Evolutionary conservation across 2,329 filamentous ascomycete species (phyloP), one percentile per base, ranked within the genome.

Genomic region (Thelonectria rubi): DNA sequence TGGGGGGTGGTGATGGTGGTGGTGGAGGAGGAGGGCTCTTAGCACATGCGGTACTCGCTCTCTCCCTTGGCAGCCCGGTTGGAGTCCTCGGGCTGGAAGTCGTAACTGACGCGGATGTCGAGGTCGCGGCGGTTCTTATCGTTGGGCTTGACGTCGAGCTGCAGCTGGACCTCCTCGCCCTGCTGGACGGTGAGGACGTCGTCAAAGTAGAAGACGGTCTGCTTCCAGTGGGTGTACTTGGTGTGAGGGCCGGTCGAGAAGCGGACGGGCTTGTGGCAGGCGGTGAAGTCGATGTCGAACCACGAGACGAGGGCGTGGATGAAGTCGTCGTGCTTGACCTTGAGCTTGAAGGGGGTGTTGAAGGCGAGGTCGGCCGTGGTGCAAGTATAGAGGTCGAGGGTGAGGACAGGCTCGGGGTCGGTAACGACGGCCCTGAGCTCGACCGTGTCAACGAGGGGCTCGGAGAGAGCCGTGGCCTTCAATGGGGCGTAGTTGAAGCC

Each of bases 171-270:
- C 73, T 87, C 84, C 83, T 99, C 95, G 59, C 91, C 93, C 74
- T 92, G 86, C 78, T 97, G 90, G 39, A 97, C 93, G 17, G 94
- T 98, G 67, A 99, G 82, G 34, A 97, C 92, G 70, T 99, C 94
- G 74, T 91, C 88, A 66, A 99, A 85, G 82, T 99, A 99, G 82
- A 99, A 98, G 65, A 99, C 95, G 12, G 95, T 99, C 84, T 99
- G 95, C 84, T 99, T 99, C 95, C 95, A 99, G 86, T 99, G 95
- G 17, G 95, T 99, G 82, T 98, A 98, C 82, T 97, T 98, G 72
- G 94, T 96, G 81, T 98, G 95, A 26, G 95, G 95, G 20, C 95
- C 95, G 17, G 95, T 99, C 55, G 92, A 97, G 86, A 99, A 99
- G 75, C 90, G 88, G 75, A 99, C 93, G 32, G 93, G 92, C 86